Evolutionary conservation across 192 early-diverging fungal genomes (phyloP), one percentile per base, ranked within the genome.

Genomic region (Mortierella claussenii): DNA sequence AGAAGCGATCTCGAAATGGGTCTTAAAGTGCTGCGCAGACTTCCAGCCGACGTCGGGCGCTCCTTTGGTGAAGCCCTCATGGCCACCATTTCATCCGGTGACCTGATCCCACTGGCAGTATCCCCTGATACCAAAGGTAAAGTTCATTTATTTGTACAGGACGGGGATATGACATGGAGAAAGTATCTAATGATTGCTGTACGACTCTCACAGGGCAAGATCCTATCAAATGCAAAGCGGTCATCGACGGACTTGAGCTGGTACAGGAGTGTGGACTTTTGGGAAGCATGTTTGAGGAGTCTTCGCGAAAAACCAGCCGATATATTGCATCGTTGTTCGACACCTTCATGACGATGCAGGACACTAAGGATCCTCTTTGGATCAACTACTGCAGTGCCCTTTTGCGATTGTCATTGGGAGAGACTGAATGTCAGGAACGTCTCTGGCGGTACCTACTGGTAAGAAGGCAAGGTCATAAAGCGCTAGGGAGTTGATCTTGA

Each of bases 351-450:
- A 36, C 52, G 6, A 46, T 67, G 43, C 73, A 76, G 20, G 23
- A 13, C 4, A 76, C 73, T 1, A 63, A 62, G 30, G 65, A 67
- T 44, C 73, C 73, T 24, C 59, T 76, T 7, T 76, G 73, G 73
- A 67, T 76, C 28, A 60, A 61, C 44, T 76, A 67, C 32, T 76
- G 73, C 20, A 76, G 64, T 21, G 23, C 73, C 2, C 45, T 76
- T 13, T 40, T 76, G 17, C 50, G 52, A n/a, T 26, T 76, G 18
- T 61, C 64, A 12, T n/a, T 76, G 44, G 28, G 24, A 9, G 64
- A 76, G 21, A 31, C 28, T 30, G 55, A 76, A 17, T 66, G 58
- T 23, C 65, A 30, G 3, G 40, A 61, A 9, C 32, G 36, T 4
- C 46, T 76, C 4, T 76, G 73, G 73, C 1, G 20, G 3, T 60